A percentile compares a stretch with the other conserved stretches of the same genome.
Conservation (phyloP, 176 grass and related monocot genomes). For the Themeda triandra region DNA sequence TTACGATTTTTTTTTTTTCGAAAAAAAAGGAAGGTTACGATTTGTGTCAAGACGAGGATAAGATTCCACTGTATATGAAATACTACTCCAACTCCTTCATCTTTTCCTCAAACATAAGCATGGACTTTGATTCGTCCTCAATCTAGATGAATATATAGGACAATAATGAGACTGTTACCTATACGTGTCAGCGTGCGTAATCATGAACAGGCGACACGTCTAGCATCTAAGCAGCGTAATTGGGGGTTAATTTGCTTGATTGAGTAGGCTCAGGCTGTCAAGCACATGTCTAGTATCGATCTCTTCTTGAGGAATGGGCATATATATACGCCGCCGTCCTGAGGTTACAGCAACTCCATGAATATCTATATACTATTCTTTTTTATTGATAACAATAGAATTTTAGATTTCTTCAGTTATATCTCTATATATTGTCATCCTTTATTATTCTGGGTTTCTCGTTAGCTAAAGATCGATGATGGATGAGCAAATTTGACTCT, state of each 20-base stretch:
- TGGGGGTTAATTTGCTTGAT: neutral
- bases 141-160: neutral
- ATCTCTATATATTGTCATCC: no score
- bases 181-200: neutral
- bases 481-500: no score
- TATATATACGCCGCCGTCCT: neutral
- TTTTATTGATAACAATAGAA: no score
- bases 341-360: neutral
- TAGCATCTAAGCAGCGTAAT: neutral
- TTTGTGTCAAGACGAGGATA: neutral
- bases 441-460: no score
- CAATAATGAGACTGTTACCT: neutral
- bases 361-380: no score
- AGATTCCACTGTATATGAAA: neutral
- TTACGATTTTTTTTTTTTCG: no score
- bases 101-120: neutral
- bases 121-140: neutral
- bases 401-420: no score
- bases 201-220: neutral
- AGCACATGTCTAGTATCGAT: neutral
- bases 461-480: no score
- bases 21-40: no score
- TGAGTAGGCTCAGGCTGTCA: neutral
- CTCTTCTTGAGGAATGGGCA: neutral
- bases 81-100: neutral